Conservation (phyloP, 371 early-diverging fungal genomes). For the Apophysomyces trapeziformis region DNA sequence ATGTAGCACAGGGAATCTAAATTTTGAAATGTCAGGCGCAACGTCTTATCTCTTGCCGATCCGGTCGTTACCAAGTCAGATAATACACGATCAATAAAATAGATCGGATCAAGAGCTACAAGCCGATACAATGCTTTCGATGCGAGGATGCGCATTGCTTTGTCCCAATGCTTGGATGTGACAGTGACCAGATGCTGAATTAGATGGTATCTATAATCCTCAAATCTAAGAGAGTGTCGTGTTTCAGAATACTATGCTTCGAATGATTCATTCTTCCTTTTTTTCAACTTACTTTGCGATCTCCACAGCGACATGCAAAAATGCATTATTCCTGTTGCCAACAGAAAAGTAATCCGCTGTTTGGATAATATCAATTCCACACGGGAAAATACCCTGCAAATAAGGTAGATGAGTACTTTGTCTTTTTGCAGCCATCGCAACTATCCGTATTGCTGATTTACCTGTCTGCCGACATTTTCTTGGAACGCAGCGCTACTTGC, state of each 20-base stretch:
- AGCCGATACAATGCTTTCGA: constrained; percentile 72
- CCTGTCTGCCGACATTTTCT: constrained; percentile 95
- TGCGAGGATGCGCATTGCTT: constrained; percentile 74
- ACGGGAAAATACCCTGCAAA: constrained; percentile 81
- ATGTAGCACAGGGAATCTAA: constrained; percentile 62
- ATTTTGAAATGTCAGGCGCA: too few species aligned
- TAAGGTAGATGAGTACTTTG: neutral
- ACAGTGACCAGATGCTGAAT: constrained; percentile 69
- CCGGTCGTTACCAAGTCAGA: constrained; percentile 36
- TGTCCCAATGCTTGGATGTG: constrained; percentile 88
- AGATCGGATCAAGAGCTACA: constrained; percentile 59
- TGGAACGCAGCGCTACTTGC: constrained; percentile 97
- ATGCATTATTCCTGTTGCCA: constrained; percentile 81
- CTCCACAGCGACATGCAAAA: constrained; percentile 62
- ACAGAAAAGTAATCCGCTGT: constrained; percentile 91
- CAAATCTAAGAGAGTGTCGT: constrained; percentile 56
- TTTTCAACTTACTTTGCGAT: constrained; percentile 68
- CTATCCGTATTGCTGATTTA: constrained; percentile 27
- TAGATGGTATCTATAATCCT: constrained; percentile 73
- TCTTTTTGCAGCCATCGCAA: too few species aligned
- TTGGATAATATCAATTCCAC: constrained; percentile 91
- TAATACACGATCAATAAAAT: constrained; percentile 57
- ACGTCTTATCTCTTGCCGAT: too few species aligned
- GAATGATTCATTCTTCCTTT: neutral
- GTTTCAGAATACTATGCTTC: neutral